A percentile compares a stretch with the other conserved stretches of the same genome.
Evolutionary conservation across 345 rosid genomes (phyloP).

Genomic region (Hibiscus tridactylites): DNA sequence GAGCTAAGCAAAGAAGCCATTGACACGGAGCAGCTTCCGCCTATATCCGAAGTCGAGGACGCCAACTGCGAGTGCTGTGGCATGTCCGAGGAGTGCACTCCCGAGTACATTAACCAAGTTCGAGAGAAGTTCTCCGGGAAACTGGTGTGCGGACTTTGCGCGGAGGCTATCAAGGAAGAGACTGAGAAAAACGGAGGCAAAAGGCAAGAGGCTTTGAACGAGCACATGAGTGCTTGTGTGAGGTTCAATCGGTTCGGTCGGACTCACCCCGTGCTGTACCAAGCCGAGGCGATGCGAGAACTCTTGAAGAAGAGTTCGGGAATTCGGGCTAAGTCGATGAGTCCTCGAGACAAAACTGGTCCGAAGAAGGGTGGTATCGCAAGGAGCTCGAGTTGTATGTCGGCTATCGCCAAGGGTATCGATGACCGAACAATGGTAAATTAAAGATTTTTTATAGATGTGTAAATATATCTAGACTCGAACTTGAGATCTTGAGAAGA

Average conservation of each 20-base stretch:
- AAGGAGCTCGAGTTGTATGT: constrained; percentile 80
- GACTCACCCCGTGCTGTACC: constrained; percentile 62
- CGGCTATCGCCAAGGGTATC: constrained; percentile 47
- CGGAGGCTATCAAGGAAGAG: constrained; percentile 65
- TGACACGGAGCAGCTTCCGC: constrained; percentile 12
- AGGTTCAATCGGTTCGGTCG: constrained; percentile 61
- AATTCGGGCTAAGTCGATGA: constrained; percentile 26
- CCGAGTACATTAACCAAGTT: constrained; percentile 46
- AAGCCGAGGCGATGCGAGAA: constrained; percentile 79
- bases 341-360: constrained; percentile 27
- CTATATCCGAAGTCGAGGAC: constrained; percentile 60
- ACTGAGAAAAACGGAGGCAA: constrained; percentile 49
- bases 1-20: constrained; percentile 41
- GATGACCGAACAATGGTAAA: constrained; percentile 19
- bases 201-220: constrained; percentile 52
- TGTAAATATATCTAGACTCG: not conserved
- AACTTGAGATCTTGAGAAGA: too few species aligned
- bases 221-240: constrained; percentile 61
- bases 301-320: constrained; percentile 48
- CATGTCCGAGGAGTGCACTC: constrained; percentile 80
- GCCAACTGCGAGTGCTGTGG: constrained; percentile 92
- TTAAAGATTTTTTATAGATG: not conserved
- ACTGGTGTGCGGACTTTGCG: constrained; percentile 65
- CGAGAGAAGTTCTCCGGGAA: constrained; percentile 51
- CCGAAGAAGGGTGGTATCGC: constrained; percentile 30